A percentile compares a stretch with the other conserved stretches of the same genome.
Evolutionary conservation across 2,329 filamentous ascomycete species (phyloP).

Genomic region (Ophiostoma perfectum): DNA sequence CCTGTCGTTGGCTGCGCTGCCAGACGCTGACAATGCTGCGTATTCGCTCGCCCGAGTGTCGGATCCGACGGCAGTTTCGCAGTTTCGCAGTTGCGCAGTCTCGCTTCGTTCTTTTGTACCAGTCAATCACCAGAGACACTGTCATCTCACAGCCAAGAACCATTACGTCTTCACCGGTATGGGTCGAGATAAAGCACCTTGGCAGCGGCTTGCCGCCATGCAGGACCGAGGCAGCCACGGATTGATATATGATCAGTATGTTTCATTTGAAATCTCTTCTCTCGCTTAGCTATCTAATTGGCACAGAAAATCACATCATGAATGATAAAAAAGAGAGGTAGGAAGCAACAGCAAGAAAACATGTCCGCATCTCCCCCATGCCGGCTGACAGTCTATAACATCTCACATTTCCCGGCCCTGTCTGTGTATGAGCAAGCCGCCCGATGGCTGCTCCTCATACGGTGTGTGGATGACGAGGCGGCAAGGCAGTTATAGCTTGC

Average conservation of each 20-base stretch:
- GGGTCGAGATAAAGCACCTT: background rate
- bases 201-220: background rate
- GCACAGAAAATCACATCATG: no score
- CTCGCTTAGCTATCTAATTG: no score
- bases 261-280: background rate
- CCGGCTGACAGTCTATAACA: no score
- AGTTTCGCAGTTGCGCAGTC: background rate
- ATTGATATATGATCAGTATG: background rate
- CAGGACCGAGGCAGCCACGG: background rate
- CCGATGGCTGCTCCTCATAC: no score
- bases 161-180: conserved; percentile 6
- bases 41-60: background rate
- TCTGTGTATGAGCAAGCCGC: no score
- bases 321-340: no score
- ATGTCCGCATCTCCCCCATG: no score
- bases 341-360: no score
- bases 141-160: background rate
- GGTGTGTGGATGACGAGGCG: no score
- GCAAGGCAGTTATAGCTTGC: conserved; percentile 49
- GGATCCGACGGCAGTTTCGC: background rate
- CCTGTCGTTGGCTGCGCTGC: background rate
- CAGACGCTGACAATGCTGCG: background rate
- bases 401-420: no score
- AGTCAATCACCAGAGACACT: background rate
- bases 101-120: no score